A percentile compares a stretch with the other conserved stretches of the same genome.
phyloP scores from a whole-genome alignment of 345 rosid genomes.

The Boechera retrofracta region DNA sequence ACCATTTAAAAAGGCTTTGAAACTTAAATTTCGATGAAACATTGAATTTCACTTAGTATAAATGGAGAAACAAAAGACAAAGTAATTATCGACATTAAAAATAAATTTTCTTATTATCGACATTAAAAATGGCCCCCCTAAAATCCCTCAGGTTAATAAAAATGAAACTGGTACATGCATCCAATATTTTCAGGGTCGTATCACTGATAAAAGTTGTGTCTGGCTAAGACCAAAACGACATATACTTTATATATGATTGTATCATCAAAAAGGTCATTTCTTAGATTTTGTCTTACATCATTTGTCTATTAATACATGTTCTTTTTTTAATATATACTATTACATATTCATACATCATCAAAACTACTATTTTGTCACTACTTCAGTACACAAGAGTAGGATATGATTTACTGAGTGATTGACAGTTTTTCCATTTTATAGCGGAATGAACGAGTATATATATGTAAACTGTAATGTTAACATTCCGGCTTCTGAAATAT shows the following conservation, averaged over 20 bases:
- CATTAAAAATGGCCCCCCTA: conserved; percentile 17
- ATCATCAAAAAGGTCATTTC: conserved; percentile 16
- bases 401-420: neutral
- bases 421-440: too few species aligned
- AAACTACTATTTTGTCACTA: neutral
- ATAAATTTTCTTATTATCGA: neutral
- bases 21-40: too few species aligned
- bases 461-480: too few species aligned
- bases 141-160: conserved; percentile 24
- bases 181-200: conserved; percentile 7
- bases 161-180: conserved; percentile 27
- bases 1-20: too few species aligned
- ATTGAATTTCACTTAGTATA: neutral
- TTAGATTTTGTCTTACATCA: conserved; percentile 13
- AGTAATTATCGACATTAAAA: neutral
- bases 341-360: neutral
- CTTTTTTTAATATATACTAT: neutral
- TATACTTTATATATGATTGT: conserved; percentile 27
- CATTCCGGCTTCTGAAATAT: too few species aligned
- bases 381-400: neutral
- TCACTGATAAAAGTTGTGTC: conserved; percentile 22
- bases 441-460: too few species aligned
- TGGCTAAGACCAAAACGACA: conserved; percentile 28
- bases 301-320: conserved; percentile 1
- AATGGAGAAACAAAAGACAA: neutral